Conservation (phyloP, 2,329 filamentous ascomycete genomes). For the Davidsoniella australis region DNA sequence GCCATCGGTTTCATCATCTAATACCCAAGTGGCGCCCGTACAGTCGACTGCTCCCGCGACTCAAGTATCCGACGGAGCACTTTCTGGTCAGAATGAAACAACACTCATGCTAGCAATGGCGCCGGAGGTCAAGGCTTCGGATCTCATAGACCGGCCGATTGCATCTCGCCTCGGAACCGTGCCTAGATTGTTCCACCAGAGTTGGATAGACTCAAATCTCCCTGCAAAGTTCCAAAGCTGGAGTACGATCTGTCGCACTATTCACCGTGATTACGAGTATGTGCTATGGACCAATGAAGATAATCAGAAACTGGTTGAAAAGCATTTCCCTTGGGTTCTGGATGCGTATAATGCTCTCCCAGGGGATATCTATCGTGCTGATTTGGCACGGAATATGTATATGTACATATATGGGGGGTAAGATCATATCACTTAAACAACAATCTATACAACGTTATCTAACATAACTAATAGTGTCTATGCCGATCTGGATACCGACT, state of each 20-base stretch:
- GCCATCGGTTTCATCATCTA: not conserved
- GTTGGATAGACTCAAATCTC: slow-evolving; percentile 16
- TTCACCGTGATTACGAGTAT: slow-evolving; percentile 21
- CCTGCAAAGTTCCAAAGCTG: slow-evolving; percentile 18
- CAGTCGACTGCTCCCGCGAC: not conserved
- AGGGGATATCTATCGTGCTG: slow-evolving; percentile 20
- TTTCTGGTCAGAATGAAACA: not conserved
- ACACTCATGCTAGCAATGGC: not conserved
- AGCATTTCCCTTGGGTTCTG: slow-evolving; percentile 19
- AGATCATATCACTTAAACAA: slow-evolving; percentile 2
- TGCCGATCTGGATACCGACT: slow-evolving; percentile 20
- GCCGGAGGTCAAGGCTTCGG: slow-evolving; percentile 3
- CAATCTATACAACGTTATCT: not conserved
- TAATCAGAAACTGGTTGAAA: slow-evolving; percentile 19
- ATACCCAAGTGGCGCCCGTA: not conserved
- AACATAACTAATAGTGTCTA: slow-evolving; percentile 16
- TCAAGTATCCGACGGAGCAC: not conserved
- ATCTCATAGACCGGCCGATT: slow-evolving; percentile 9
- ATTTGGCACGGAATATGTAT: slow-evolving; percentile 20
- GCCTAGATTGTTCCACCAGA: slow-evolving; percentile 24
- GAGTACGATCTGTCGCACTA: slow-evolving; percentile 18
- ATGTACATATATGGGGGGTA: slow-evolving; percentile 23
- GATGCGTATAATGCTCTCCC: slow-evolving; percentile 18
- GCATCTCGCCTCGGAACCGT: slow-evolving; percentile 9
- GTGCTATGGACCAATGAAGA: slow-evolving; percentile 23